These are phyloP conservation scores for Echeveria elegans DNA, from an alignment of 164 flowering plant genomes.

Conservation along the genomic window DNA sequence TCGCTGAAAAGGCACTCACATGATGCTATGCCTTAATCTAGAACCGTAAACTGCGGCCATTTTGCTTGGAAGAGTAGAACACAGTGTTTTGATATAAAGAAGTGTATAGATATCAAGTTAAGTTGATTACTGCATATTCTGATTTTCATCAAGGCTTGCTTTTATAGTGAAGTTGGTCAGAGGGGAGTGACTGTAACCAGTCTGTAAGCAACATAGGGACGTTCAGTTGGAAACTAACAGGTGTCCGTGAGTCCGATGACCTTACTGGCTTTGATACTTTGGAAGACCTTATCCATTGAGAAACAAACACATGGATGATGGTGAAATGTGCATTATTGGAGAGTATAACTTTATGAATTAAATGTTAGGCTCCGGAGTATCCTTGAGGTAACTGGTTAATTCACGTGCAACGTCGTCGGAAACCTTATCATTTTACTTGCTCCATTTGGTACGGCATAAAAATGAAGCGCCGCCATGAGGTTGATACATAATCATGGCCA, in stretches of 20 bases:
- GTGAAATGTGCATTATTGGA: neutral
- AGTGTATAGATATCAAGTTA: no score
- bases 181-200: no score
- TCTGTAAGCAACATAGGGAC: no score
- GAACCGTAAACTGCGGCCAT: neutral
- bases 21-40: neutral
- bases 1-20: neutral
- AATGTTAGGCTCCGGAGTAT: conserved; percentile 2
- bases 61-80: neutral
- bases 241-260: no score
- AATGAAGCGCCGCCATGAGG: neutral
- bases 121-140: no score
- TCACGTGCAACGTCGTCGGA: neutral
- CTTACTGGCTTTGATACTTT: no score
- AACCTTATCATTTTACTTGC: neutral
- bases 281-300: neutral
- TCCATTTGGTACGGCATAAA: neutral
- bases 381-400: neutral
- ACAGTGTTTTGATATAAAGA: neutral
- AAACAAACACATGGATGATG: neutral
- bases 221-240: no score
- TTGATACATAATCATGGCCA: neutral
- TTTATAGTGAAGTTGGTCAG: no score
- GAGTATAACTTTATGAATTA: neutral
- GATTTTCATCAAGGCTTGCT: no score